Evolutionary conservation across 176 grass and related monocot species (phyloP).

Genomic region (Calamus simplicifolius): DNA sequence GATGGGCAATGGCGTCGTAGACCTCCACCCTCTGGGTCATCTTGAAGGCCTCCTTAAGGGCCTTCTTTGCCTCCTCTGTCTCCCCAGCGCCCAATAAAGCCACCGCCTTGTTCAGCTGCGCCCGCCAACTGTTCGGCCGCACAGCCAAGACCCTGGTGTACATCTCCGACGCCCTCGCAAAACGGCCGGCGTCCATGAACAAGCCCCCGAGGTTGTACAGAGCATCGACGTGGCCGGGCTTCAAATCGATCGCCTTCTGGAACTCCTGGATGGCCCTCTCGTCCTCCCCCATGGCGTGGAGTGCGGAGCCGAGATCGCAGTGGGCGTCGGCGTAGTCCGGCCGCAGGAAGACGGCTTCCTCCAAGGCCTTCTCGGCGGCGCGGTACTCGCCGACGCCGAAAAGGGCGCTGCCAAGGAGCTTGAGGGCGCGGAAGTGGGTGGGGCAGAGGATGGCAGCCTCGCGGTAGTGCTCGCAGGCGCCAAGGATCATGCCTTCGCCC

Average conservation of each 20-base stretch:
- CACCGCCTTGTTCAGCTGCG: slow-evolving; percentile 90
- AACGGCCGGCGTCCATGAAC: slow-evolving; percentile 76
- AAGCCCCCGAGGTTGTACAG: slow-evolving; percentile 94
- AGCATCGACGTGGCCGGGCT: slow-evolving; percentile 85
- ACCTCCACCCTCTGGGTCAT: slow-evolving; percentile 97
- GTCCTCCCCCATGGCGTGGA: slow-evolving; percentile 82
- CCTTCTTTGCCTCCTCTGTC: slow-evolving; percentile 83
- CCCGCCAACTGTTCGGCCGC: slow-evolving; percentile 72
- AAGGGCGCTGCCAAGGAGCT: slow-evolving; percentile 89
- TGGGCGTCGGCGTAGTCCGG: slow-evolving; percentile 90
- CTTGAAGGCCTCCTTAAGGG: slow-evolving; percentile 95
- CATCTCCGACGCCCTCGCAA: slow-evolving; percentile 77
- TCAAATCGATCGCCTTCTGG: slow-evolving; percentile 96
- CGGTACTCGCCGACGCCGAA: slow-evolving; percentile 91
- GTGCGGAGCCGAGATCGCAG: slow-evolving; percentile 83
- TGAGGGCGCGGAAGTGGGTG: slow-evolving; percentile 74
- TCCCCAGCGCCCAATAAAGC: slow-evolving; percentile 86
- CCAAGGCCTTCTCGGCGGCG: slow-evolving; percentile 77
- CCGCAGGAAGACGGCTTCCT: slow-evolving; percentile 87
- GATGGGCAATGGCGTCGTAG: slow-evolving; percentile 95
- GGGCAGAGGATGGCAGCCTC: slow-evolving; percentile 87
- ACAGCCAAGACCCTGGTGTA: slow-evolving; percentile 77
- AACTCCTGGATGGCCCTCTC: slow-evolving; percentile 84
- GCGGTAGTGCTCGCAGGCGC: slow-evolving; percentile 95
- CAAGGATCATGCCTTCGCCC: slow-evolving; percentile 83